A percentile compares a stretch with the other conserved stretches of the same genome.
These are phyloP conservation scores for Syncephalastrum monosporum DNA, from an alignment of 371 early-diverging fungal species.

Conservation along the genomic window DNA sequence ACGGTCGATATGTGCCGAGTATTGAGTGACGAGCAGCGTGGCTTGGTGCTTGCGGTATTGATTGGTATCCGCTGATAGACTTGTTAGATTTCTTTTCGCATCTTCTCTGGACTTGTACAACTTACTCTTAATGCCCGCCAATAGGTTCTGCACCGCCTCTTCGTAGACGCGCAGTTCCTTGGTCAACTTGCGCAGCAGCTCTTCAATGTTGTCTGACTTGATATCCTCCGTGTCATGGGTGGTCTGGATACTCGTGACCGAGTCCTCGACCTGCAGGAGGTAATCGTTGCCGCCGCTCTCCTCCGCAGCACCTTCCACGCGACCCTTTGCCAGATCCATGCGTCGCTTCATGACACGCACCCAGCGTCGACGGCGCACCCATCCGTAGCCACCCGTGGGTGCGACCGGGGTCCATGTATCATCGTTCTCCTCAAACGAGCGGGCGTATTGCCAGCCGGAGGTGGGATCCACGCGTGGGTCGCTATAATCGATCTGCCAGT, in stretches of 20 bases:
- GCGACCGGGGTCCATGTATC: constrained; percentile 54
- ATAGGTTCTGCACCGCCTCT: constrained; percentile 59
- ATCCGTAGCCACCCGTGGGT: constrained; percentile 54
- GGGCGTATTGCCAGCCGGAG: constrained; percentile 74
- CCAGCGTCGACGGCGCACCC: constrained; percentile 79
- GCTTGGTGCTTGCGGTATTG: constrained; percentile 54
- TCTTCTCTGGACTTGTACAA: neutral
- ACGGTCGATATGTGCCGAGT: constrained; percentile 53
- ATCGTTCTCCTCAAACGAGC: constrained; percentile 53
- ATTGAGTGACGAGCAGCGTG: constrained; percentile 37
- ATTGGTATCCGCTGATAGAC: constrained; percentile 51
- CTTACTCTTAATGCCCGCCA: constrained; percentile 65
- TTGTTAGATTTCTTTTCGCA: neutral
- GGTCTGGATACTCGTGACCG: too few species aligned
- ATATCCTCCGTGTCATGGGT: neutral
- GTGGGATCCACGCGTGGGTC: constrained; percentile 62
- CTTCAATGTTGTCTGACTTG: constrained; percentile 5
- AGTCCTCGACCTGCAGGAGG: neutral
- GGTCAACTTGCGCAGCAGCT: constrained; percentile 17
- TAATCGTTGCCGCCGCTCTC: constrained; percentile 5
- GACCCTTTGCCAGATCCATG: constrained; percentile 49
- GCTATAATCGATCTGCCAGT: constrained; percentile 74
- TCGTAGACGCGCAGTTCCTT: constrained; percentile 53
- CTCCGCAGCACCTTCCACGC: constrained; percentile 9
- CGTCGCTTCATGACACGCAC: constrained; percentile 74